Base-by-base conservation (phyloP, 1,139 yeast genomes). In the Wickerhamiella infanticola region DNA sequence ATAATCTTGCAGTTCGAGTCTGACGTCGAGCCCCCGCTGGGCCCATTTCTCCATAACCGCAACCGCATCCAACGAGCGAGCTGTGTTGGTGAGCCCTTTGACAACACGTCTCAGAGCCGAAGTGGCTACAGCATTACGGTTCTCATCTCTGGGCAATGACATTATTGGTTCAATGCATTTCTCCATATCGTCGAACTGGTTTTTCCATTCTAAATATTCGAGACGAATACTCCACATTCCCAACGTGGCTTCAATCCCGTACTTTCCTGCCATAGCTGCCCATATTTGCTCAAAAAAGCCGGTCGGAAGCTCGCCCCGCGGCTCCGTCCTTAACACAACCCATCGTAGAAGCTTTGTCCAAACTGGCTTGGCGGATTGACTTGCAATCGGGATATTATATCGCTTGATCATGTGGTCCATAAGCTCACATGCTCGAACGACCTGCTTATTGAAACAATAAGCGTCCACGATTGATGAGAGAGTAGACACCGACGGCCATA, bases 301-400 rank as follows among this genome's bases (percentile, higher is more conserved):
- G 5, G 46, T 38, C 1, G 56, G 52, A 24, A 58, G 51, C 35
- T 43, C 45, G 6, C 58, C 59, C n/a, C 51, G 48, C 5, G 62
- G 62, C 44, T 52, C 51, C 3, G 55, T 50, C 23, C 56, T 53
- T 18, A 47, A 46, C 18, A 50, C 52, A 5, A 56, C 51, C 56
- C 62, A 60, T 33, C 57, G 52, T 40, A 63, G 48, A 24, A 56
- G 47, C 4, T 52, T 46, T 6, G 47, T 49, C 67, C 67, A 63
- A 40, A 57, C 48, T 23, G 46, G 43, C 25, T 43, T 39, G 5
- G 61, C 56, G 4, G 50, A 53, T 6, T 42, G 39, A 4, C 50
- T 42, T 8, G 45, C 45, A 6, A 61, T 52, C 7, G 53, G 47
- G 18, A 63, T 49, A 7, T 50, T 42, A 50, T 62, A 62, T 26